A percentile compares a stretch with the other conserved stretches of the same genome.
phyloP scores from a whole-genome alignment of 169 alveolate species.

The Plasmodium falciparum region DNA sequence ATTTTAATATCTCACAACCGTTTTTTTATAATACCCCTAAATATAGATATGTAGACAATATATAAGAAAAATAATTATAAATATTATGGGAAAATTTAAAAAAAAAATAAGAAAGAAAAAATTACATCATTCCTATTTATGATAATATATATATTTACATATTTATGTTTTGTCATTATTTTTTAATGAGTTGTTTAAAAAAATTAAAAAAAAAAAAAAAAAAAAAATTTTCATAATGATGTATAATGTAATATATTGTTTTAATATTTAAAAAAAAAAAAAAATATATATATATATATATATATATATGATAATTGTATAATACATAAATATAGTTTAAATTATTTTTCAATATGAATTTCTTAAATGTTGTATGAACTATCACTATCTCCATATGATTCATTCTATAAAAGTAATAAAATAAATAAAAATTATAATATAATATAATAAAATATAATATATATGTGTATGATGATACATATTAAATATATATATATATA shows the following conservation, averaged over 20 bases:
- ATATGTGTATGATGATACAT: neutral
- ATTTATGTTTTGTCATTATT: too few species aligned
- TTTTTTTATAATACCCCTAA: too few species aligned
- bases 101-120: too few species aligned
- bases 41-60: too few species aligned
- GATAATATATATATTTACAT: too few species aligned
- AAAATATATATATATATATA: neutral
- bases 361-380: constrained; percentile 59
- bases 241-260: neutral
- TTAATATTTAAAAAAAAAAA: neutral
- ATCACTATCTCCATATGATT: constrained; percentile 60
- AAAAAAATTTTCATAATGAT: neutral
- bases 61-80: too few species aligned
- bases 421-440: constrained; percentile 7
- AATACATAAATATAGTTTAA: neutral
- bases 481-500: neutral
- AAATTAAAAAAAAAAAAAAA: constrained; percentile 2
- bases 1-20: too few species aligned
- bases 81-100: too few species aligned
- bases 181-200: too few species aligned
- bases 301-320: too few species aligned
- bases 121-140: too few species aligned
- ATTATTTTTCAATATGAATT: neutral
- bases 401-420: constrained; percentile 11
- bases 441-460: neutral